These are phyloP conservation scores for Penicillium sp. DNA, from an alignment of 2,329 filamentous ascomycete species.

Conservation along the genomic window DNA sequence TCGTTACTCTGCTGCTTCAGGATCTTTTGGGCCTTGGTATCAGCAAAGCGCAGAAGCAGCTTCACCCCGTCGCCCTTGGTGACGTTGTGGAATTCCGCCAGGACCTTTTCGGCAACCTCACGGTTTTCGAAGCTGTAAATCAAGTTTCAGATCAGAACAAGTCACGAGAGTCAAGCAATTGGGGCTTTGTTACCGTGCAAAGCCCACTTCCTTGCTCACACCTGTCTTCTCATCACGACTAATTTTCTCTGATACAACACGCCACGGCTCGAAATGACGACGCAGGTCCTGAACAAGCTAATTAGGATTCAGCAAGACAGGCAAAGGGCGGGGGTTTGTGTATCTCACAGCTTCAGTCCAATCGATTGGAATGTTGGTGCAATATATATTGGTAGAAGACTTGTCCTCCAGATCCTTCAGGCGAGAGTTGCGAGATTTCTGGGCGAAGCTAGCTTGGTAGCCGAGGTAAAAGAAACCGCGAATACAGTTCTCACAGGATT, in stretches of 20 bases:
- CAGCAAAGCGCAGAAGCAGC: constrained; percentile 90
- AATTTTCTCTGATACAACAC: constrained; percentile 88
- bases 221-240: constrained; percentile 76
- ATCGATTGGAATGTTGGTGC: constrained; percentile 87
- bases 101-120: constrained; percentile 81
- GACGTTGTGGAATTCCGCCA: constrained; percentile 73
- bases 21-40: constrained; percentile 92
- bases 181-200: constrained; percentile 62
- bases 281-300: constrained; percentile 69
- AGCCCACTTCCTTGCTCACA: constrained; percentile 91
- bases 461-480: constrained; percentile 87
- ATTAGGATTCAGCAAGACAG: constrained; percentile 29
- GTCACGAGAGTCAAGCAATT: constrained; percentile 3
- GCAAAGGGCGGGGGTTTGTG: not conserved
- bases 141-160: constrained; percentile 11
- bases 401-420: constrained; percentile 93
- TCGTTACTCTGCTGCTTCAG: constrained; percentile 93
- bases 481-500: constrained; percentile 90
- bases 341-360: constrained; percentile 75
- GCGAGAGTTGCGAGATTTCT: constrained; percentile 97
- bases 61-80: constrained; percentile 71
- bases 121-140: constrained; percentile 72
- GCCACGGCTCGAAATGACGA: constrained; percentile 46
- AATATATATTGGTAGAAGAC: constrained; percentile 86
- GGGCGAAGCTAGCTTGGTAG: constrained; percentile 94